Percentiles rank a stretch among this genome's conserved stretches.
These are phyloP conservation scores for Striga asiatica DNA, from an alignment of 257 asterid species.

Conservation along the genomic window DNA sequence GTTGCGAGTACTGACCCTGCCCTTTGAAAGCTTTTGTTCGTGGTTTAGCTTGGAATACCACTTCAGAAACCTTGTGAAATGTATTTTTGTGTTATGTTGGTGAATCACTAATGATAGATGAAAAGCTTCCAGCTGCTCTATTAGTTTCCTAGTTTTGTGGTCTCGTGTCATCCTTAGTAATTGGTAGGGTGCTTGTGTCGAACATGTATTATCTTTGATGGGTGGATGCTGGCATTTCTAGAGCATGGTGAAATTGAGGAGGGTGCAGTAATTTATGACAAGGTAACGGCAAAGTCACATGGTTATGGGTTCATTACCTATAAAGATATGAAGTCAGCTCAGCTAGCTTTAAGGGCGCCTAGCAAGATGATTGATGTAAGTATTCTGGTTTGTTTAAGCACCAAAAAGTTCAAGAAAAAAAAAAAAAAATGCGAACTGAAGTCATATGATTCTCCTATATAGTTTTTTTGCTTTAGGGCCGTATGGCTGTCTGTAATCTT, in stretches of 20 bases:
- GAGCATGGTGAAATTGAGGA: constrained; percentile 85
- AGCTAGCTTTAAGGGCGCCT: constrained; percentile 58
- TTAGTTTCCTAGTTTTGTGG: not conserved
- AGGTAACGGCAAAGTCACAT: constrained; percentile 61
- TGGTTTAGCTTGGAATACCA: constrained; percentile 93
- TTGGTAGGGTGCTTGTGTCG: constrained; percentile 1
- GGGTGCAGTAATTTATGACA: constrained; percentile 70
- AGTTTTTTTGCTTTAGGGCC: constrained; percentile 53
- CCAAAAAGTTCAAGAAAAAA: not conserved
- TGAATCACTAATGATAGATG: constrained; percentile 11
- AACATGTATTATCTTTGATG: constrained; percentile 8
- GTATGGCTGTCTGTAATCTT: constrained; percentile 82
- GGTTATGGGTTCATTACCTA: constrained; percentile 75
- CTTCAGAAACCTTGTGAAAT: constrained; percentile 90
- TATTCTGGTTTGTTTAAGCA: not conserved
- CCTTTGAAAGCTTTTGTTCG: constrained; percentile 95
- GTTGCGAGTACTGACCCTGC: constrained; percentile 97
- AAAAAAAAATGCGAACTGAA: not conserved
- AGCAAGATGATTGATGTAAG: constrained; percentile 77
- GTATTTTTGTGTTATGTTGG: constrained; percentile 28
- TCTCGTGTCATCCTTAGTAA: not conserved
- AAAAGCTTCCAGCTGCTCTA: constrained; percentile 1
- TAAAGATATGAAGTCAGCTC: constrained; percentile 71
- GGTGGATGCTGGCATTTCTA: constrained; percentile 52
- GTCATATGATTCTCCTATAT: constrained; percentile 8